Evolutionary conservation across 257 asterid genomes (phyloP).

Genomic region (Perilla frutescens): DNA sequence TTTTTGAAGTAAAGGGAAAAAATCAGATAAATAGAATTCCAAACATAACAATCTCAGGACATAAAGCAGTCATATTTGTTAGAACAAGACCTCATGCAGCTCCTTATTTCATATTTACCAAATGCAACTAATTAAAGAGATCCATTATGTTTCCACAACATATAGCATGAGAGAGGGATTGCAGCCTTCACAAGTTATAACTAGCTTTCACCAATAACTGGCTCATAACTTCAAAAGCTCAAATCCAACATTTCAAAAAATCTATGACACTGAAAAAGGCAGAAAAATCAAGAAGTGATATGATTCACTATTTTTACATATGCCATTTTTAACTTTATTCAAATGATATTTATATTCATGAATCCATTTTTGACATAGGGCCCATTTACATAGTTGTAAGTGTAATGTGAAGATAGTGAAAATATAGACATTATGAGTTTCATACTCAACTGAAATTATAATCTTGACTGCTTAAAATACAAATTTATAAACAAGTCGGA

Average conservation of each 20-base stretch:
- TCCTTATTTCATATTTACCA: slow-evolving; percentile 22
- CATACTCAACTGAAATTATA: too few relatives aligned
- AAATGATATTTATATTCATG: slow-evolving; percentile 4
- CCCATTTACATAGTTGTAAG: slow-evolving; percentile 3
- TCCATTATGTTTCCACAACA: slow-evolving; percentile 17
- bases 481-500: too few relatives aligned
- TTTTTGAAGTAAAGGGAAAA: slow-evolving; percentile 32
- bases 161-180: slow-evolving; percentile 22
- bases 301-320: not conserved
- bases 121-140: slow-evolving; percentile 6
- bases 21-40: slow-evolving; percentile 32
- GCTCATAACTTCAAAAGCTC: slow-evolving; percentile 6
- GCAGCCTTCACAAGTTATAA: slow-evolving; percentile 10
- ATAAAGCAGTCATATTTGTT: slow-evolving; percentile 20
- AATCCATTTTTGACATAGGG: slow-evolving; percentile 20
- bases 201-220: slow-evolving; percentile 17
- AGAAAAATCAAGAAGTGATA: slow-evolving; percentile 14
- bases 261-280: slow-evolving; percentile 8
- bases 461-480: too few relatives aligned
- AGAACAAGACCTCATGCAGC: slow-evolving; percentile 22
- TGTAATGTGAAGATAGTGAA: slow-evolving; percentile 6
- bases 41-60: slow-evolving; percentile 22
- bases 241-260: slow-evolving; percentile 12
- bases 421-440: slow-evolving; percentile 23
- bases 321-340: not conserved